These are phyloP conservation scores for Marasmius oreades DNA, from an alignment of 1,284 basidiomycete genomes.

Conservation along the genomic window DNA sequence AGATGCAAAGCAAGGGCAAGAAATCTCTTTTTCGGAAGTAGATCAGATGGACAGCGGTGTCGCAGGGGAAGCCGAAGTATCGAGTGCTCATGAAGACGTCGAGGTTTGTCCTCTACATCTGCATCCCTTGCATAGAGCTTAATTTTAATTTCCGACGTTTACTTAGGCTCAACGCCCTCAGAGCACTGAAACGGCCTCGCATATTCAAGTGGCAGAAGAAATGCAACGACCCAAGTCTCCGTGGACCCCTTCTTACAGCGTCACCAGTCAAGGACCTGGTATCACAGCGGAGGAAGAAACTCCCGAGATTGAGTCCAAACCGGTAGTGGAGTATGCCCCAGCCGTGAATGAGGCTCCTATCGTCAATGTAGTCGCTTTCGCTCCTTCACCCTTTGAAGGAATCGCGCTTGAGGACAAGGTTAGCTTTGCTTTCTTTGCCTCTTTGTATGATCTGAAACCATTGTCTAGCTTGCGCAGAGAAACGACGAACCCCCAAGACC, in stretches of 20 bases:
- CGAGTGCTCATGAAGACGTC: neutral
- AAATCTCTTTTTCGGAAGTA: too few relatives aligned
- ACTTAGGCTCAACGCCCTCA: neutral
- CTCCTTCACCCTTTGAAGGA: neutral
- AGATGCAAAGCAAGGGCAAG: too few relatives aligned
- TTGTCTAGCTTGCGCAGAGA: neutral
- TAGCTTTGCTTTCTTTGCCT: neutral
- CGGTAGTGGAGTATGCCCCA: neutral
- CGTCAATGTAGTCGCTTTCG: neutral
- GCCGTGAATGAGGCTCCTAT: neutral
- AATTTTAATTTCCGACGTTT: neutral
- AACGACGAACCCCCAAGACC: conserved; percentile 13
- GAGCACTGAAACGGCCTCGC: neutral
- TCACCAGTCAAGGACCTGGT: conserved; percentile 33
- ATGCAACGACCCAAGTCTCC: conserved; percentile 33
- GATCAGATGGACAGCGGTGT: too few relatives aligned
- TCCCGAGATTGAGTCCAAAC: conserved; percentile 22
- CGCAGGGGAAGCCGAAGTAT: too few relatives aligned
- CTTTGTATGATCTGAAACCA: neutral
- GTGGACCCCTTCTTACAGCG: conserved; percentile 42
- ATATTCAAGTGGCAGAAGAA: conserved; percentile 1
- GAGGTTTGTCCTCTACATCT: neutral
- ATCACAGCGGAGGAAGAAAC: conserved; percentile 19
- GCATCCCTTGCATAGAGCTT: neutral
- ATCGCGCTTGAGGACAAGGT: neutral